Evolutionary conservation across 805 yeast species (phyloP).

Genomic region (Ogataea trehaloabstinens): DNA sequence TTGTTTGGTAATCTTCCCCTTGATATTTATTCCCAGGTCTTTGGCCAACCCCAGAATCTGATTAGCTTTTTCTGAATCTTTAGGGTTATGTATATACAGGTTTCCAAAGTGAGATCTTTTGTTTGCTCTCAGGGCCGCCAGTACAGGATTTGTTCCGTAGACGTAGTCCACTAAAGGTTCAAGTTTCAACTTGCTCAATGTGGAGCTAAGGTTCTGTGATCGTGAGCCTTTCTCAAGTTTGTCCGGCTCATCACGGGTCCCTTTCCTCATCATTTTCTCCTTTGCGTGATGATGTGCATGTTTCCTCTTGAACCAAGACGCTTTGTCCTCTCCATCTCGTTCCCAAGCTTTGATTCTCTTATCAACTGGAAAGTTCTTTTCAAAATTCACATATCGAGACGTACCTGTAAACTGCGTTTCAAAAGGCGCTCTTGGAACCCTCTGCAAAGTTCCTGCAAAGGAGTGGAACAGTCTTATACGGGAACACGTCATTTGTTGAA

Average conservation of each 20-base stretch:
- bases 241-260: slow-evolving; percentile 18
- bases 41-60: slow-evolving; percentile 50
- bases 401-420: slow-evolving; percentile 6
- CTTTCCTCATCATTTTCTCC: slow-evolving; percentile 22
- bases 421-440: slow-evolving; percentile 31
- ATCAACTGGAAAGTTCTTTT: slow-evolving; percentile 42
- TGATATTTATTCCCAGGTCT: slow-evolving; percentile 37
- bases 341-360: slow-evolving; percentile 63
- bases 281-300: slow-evolving; percentile 67
- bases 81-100: slow-evolving; percentile 45
- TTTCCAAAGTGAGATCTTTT: slow-evolving; percentile 53
- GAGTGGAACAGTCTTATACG: not conserved
- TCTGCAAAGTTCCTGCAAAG: not conserved
- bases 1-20: slow-evolving; percentile 36
- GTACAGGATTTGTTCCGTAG: slow-evolving; percentile 73
- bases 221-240: slow-evolving; percentile 9
- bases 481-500: not conserved
- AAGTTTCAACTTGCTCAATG: slow-evolving; percentile 15
- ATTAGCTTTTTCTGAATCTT: slow-evolving; percentile 26
- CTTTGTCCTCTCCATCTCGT: slow-evolving; percentile 56
- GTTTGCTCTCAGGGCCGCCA: slow-evolving; percentile 60
- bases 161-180: slow-evolving; percentile 64
- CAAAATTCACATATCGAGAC: slow-evolving; percentile 29
- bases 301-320: slow-evolving; percentile 56
- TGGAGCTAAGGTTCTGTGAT: slow-evolving; percentile 9